Percentiles rank a stretch among this genome's conserved stretches.
phyloP scores from a whole-genome alignment of 2,329 filamentous ascomycete genomes.

The Botrytis deweyae region DNA sequence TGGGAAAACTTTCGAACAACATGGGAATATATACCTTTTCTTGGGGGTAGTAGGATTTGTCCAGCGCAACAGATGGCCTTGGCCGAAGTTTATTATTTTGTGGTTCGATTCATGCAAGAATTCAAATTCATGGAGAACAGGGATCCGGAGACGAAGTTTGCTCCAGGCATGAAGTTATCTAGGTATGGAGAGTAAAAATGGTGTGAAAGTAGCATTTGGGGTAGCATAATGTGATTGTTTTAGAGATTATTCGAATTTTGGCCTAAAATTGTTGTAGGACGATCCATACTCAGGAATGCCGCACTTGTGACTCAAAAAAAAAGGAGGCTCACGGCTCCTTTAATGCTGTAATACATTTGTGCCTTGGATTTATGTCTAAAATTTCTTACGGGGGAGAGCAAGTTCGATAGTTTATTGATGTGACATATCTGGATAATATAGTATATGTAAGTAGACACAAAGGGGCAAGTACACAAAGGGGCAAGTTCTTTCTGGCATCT shows the following conservation, averaged over 20 bases:
- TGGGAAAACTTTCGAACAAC: conserved; percentile 42
- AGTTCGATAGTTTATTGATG: too few species aligned
- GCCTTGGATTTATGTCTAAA: too few species aligned
- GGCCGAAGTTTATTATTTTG: neutral
- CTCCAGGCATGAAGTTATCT: neutral
- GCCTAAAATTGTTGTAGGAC: neutral
- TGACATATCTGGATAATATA: too few species aligned
- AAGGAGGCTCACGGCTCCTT: too few species aligned
- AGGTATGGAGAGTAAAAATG: neutral
- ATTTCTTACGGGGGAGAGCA: too few species aligned
- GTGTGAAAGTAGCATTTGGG: neutral
- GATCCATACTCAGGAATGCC: too few species aligned
- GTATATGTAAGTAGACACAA: too few species aligned
- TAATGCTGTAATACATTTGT: too few species aligned
- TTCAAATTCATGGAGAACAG: conserved; percentile 12
- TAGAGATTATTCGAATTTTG: neutral
- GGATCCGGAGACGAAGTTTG: neutral
- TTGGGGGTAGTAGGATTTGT: neutral
- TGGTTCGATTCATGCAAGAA: conserved; percentile 7
- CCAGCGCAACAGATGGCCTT: conserved; percentile 7
- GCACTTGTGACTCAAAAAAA: too few species aligned
- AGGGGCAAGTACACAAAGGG: too few species aligned
- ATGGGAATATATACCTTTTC: conserved; percentile 17
- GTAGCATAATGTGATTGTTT: neutral
- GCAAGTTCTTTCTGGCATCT: neutral